Percentiles rank a stretch among this genome's conserved stretches.
phyloP scores from a whole-genome alignment of 768 basidiomycete species.

The Trametes gibbosa region DNA sequence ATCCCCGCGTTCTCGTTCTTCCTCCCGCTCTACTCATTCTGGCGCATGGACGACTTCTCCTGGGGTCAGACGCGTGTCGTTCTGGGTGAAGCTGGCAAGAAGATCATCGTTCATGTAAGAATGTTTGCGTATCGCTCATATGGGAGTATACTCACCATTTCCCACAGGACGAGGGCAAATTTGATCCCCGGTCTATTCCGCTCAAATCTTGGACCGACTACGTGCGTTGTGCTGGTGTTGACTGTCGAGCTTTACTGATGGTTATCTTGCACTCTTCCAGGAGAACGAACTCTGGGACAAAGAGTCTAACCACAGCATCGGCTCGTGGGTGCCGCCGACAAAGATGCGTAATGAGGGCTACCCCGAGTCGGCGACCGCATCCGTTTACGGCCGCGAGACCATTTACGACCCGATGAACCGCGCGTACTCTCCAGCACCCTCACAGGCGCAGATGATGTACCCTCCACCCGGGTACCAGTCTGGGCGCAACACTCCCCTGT shows the following conservation, averaged over 20 bases:
- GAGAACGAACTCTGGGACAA: constrained; percentile 98
- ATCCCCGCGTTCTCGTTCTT: constrained; percentile 93
- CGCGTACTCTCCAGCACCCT: constrained; percentile 70
- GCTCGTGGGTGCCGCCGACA: constrained; percentile 84
- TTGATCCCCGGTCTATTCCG: constrained; percentile 90
- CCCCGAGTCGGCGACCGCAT: constrained; percentile 73
- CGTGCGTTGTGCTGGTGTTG: constrained; percentile 42
- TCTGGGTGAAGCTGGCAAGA: constrained; percentile 92
- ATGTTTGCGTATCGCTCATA: constrained; percentile 2
- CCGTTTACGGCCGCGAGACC: constrained; percentile 85
- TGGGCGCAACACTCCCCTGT: constrained; percentile 63
- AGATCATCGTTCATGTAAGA: constrained; percentile 89
- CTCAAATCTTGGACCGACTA: constrained; percentile 97
- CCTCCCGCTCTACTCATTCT: constrained; percentile 94
- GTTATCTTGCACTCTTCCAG: constrained; percentile 33
- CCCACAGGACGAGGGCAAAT: constrained; percentile 93
- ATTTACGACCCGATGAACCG: constrained; percentile 66
- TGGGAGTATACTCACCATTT: background rate
- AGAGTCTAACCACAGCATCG: constrained; percentile 93
- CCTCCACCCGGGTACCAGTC: constrained; percentile 74
- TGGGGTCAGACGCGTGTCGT: constrained; percentile 95
- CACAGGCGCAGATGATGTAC: constrained; percentile 46
- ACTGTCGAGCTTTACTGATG: background rate
- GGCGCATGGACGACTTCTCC: constrained; percentile 97
- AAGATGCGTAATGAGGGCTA: constrained; percentile 73